These are phyloP conservation scores for Betula pendula DNA, from an alignment of 306 rosid genomes.

Conservation along the genomic window DNA sequence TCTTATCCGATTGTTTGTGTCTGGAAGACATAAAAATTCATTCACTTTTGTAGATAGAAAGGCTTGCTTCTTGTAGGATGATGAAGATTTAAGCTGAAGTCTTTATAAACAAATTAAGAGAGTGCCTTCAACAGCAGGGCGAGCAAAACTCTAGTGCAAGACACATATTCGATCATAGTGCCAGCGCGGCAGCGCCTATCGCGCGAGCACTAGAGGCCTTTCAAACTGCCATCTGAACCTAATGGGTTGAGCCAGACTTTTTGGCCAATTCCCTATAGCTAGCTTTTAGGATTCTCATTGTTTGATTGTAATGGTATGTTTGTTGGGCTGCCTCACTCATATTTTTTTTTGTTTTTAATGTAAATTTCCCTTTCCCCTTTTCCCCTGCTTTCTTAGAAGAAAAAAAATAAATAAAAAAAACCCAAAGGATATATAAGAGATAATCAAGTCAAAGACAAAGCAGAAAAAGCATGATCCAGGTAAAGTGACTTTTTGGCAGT, in stretches of 20 bases:
- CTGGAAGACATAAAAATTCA: not conserved
- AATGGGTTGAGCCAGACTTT: too few relatives aligned
- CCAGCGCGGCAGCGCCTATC: not conserved
- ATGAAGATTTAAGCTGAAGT: not conserved
- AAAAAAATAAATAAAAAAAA: too few relatives aligned
- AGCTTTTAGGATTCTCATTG: too few relatives aligned
- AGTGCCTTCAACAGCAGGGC: constrained; percentile 7
- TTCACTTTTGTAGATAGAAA: not conserved
- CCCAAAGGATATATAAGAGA: not conserved
- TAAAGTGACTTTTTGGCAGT: not conserved
- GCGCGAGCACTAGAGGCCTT: not conserved
- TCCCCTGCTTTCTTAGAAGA: too few relatives aligned
- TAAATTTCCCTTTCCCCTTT: too few relatives aligned
- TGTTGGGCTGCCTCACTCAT: too few relatives aligned
- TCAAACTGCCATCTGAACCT: too few relatives aligned
- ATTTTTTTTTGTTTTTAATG: too few relatives aligned
- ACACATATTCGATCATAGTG: not conserved
- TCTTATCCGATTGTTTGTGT: not conserved
- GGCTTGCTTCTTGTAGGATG: not conserved
- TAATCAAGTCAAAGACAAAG: too few relatives aligned
- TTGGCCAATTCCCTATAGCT: too few relatives aligned
- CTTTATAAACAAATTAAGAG: not conserved
- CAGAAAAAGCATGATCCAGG: too few relatives aligned
- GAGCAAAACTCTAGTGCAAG: not conserved
- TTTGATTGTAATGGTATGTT: too few relatives aligned